Evolutionary conservation across 2,329 filamentous ascomycete species (phyloP), one percentile per base, ranked within the genome.

Genomic region (Pseudopithomyces maydicus): DNA sequence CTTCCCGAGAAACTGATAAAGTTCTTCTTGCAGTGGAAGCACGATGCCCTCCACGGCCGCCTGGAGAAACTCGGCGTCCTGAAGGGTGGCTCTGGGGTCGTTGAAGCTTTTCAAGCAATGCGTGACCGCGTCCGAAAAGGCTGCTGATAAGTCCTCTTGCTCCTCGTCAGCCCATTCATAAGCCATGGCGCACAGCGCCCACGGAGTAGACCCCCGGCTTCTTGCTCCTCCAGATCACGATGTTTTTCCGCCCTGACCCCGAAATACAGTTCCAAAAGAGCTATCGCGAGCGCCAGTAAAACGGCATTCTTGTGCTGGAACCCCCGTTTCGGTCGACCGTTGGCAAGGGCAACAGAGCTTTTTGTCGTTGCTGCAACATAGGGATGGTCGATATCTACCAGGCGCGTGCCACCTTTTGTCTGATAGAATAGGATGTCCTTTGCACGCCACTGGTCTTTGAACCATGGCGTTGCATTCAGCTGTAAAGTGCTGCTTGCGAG

Each of bases 11-110:
- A 76, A 76, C 41, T 75, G 74, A 36, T 63, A 59, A 7, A 76
- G 56, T 52, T 76, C 74, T 29, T 77, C 72, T 42, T 76, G 73
- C 36, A 77, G 51, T 3, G 74, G 73, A 42, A 75, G 48, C 11
- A 77, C 69, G 29, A 77, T 76, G 26, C 71, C 65, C 53, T 75
- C 73, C 0, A 75, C 72, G 2, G 74, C 73, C 29, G 73, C 68
- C 52, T 76, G 72, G 2, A 77, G 58, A 33, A 75, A 76, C 2
- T 71, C 69, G 2, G 68, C 38, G 48, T 75, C 71, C 29, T 74
- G 67, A 22, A 77, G 58, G 42, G 64, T 75, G 22, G 68, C 66
- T 8, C 66, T 67, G 26, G 73, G 72, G 20, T 75, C 72, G 39
- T 64, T 67, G n/a, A 45, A 41, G 46, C 46, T 26, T 22, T 22